A percentile compares a stretch with the other conserved stretches of the same genome.
Evolutionary conservation across 2,329 filamentous ascomycete species (phyloP).

Genomic region (Juglanconis sp.): DNA sequence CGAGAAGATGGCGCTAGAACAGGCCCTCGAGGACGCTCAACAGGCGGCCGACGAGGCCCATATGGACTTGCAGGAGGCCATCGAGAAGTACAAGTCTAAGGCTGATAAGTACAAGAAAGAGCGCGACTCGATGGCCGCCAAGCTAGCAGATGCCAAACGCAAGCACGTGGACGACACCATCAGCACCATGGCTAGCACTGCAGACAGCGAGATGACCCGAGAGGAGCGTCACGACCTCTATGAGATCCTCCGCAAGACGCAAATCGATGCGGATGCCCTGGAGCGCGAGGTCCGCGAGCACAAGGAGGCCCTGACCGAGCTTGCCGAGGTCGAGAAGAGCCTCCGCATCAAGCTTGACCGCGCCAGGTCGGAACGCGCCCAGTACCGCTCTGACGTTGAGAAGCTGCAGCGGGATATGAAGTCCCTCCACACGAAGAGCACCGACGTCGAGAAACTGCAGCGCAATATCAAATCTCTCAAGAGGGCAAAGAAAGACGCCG

Average conservation of each 20-base stretch:
- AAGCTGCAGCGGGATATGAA: conserved; percentile 52
- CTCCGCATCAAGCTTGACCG: conserved; percentile 67
- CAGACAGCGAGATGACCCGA: conserved; percentile 38
- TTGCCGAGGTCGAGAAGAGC: conserved; percentile 54
- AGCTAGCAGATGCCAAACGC: conserved; percentile 28
- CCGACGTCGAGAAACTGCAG: conserved; percentile 45
- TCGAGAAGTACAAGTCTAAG: conserved; percentile 45
- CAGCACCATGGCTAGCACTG: conserved; percentile 24
- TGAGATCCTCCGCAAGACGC: conserved; percentile 57
- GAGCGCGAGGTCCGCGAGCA: conserved; percentile 69
- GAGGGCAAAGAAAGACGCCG: conserved; percentile 35
- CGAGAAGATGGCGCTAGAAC: conserved; percentile 55
- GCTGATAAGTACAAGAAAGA: conserved; percentile 51
- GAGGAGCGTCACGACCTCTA: conserved; percentile 60
- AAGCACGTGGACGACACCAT: conserved; percentile 26
- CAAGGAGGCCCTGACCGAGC: conserved; percentile 59
- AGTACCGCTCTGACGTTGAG: conserved; percentile 52
- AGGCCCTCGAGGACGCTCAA: conserved; percentile 54
- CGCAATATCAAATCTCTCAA: conserved; percentile 47
- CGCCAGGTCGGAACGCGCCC: conserved; percentile 62
- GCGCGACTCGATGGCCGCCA: conserved; percentile 36
- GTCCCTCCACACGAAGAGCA: conserved; percentile 38
- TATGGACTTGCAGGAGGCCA: conserved; percentile 39
- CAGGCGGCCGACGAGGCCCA: conserved; percentile 47
- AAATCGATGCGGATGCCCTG: conserved; percentile 65